These are phyloP conservation scores for Pelargonium fulgidum DNA, from an alignment of 441 rosid genomes.

Conservation along the genomic window DNA sequence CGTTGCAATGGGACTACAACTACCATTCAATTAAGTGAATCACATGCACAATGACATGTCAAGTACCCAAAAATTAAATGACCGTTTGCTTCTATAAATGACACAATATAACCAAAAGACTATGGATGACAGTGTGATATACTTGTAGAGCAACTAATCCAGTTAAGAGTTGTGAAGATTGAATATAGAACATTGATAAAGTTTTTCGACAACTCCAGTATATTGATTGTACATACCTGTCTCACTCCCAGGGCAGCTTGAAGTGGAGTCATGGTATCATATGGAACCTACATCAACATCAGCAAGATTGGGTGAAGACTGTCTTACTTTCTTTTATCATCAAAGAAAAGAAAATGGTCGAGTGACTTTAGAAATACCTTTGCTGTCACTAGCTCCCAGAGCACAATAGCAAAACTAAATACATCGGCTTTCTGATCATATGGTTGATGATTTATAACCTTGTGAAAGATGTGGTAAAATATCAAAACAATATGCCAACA, in stretches of 20 bases:
- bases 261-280: constrained; percentile 51
- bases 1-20: no score
- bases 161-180: neutral
- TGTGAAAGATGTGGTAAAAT: constrained; percentile 12
- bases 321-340: neutral
- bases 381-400: constrained; percentile 65
- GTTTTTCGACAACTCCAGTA: no score
- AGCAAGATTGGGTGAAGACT: neutral
- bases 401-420: constrained; percentile 63
- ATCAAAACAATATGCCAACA: neutral
- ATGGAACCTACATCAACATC: constrained; percentile 43
- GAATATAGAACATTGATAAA: neutral
- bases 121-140: neutral
- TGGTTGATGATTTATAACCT: constrained; percentile 64
- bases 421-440: constrained; percentile 62
- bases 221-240: constrained; percentile 33
- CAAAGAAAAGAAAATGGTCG: neutral
- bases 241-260: constrained; percentile 73
- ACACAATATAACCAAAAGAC: neutral
- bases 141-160: neutral
- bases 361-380: constrained; percentile 35
- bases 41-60: no score
- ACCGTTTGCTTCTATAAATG: neutral
- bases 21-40: no score
- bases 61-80: neutral